A percentile compares a stretch with the other conserved stretches of the same genome.
These are phyloP conservation scores for Lomentospora prolificans DNA, from an alignment of 2,329 filamentous ascomycete species.

Conservation along the genomic window DNA sequence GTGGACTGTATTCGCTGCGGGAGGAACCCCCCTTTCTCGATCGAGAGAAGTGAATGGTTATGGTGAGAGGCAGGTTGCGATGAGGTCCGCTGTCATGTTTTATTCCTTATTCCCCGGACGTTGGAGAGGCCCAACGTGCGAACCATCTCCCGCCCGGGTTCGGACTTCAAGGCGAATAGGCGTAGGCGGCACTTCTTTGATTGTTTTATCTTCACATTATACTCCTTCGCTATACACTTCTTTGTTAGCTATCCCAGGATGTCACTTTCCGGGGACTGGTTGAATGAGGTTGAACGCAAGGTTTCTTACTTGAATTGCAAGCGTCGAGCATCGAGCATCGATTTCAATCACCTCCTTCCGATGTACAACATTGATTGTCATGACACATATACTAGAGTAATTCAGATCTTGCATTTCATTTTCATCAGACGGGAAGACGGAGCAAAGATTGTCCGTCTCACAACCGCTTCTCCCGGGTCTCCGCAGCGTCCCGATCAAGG, in stretches of 20 bases:
- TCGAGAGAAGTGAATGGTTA: not conserved
- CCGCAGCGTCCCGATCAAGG: too few species aligned
- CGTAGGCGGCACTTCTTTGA: not conserved
- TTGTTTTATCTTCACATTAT: not conserved
- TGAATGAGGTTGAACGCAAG: too few species aligned
- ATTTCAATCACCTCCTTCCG: not conserved
- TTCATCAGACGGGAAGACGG: too few species aligned
- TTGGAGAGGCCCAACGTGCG: not conserved
- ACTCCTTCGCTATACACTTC: not conserved
- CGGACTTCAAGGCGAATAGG: not conserved
- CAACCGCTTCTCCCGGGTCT: too few species aligned
- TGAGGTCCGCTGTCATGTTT: not conserved
- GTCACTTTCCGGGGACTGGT: too few species aligned
- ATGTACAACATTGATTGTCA: not conserved
- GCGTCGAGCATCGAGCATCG: too few species aligned
- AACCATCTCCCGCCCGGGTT: not conserved
- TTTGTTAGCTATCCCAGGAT: too few species aligned
- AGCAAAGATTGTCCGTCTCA: too few species aligned
- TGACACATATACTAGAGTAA: not conserved
- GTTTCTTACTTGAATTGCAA: too few species aligned
- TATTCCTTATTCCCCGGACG: not conserved
- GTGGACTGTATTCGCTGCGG: too few species aligned
- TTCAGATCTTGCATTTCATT: too few species aligned
- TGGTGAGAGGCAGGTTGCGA: not conserved
- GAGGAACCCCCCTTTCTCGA: not conserved